These are phyloP conservation scores for Torulaspora globosa DNA, from an alignment of 1,139 yeast genomes.

Conservation along the genomic window DNA sequence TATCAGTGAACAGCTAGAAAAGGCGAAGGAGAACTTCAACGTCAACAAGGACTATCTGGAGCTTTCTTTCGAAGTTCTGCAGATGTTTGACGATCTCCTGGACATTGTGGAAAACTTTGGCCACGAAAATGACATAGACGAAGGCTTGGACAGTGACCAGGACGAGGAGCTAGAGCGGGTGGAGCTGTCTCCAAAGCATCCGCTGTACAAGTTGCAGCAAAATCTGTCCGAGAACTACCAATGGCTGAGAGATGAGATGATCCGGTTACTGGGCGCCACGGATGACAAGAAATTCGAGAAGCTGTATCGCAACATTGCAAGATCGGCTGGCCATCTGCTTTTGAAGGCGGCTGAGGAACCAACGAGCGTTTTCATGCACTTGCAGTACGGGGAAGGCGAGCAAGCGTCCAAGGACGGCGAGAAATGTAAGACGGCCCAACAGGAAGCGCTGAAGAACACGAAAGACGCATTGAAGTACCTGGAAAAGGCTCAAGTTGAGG, in stretches of 20 bases:
- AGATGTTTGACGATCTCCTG: constrained; percentile 57
- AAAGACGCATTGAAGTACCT: constrained; percentile 56
- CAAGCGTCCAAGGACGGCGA: constrained; percentile 34
- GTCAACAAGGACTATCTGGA: constrained; percentile 16
- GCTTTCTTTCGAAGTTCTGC: constrained; percentile 47
- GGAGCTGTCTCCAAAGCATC: constrained; percentile 48
- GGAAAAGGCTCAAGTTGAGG: constrained; percentile 57
- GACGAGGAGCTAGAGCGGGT: constrained; percentile 42
- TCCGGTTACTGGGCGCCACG: constrained; percentile 39
- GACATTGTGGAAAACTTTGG: constrained; percentile 67
- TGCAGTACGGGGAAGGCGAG: constrained; percentile 52
- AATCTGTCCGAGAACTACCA: constrained; percentile 39
- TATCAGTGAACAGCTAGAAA: constrained; percentile 34
- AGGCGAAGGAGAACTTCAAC: constrained; percentile 25
- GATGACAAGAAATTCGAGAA: constrained; percentile 10
- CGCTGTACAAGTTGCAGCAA: constrained; percentile 44
- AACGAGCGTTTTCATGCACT: constrained; percentile 49
- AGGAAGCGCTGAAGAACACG: constrained; percentile 48
- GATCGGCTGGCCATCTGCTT: constrained; percentile 57
- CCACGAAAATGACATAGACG: constrained; percentile 45
- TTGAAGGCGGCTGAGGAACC: constrained; percentile 63
- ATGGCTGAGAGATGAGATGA: constrained; percentile 56
- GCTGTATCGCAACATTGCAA: constrained; percentile 43
- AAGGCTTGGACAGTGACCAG: constrained; percentile 49
- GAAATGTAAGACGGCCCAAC: constrained; percentile 44